Evolutionary conservation across 805 yeast genomes (phyloP), one percentile per base, ranked within the genome.

Genomic region (Metschnikowia kunwiensis): DNA sequence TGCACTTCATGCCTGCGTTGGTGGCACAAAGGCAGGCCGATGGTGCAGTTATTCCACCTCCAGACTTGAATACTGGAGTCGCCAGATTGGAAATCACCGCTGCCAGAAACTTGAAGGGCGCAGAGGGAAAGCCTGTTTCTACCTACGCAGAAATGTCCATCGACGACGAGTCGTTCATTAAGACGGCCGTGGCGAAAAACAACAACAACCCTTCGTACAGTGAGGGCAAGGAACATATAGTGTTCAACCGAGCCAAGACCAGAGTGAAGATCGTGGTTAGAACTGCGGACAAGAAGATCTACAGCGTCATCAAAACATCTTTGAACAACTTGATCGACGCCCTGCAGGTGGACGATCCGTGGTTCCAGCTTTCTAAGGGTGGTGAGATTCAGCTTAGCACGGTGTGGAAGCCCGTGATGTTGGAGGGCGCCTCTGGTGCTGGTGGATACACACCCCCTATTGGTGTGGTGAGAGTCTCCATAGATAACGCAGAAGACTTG

Each of bases 11-110:
- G 72, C 93, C 95, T 26, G 81, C 93, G 10, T 63, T 87, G 43
- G 70, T 77, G 62, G 70, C 77, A 39, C 60, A 69, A 49, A 65
- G 75, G 43, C 71, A 75, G 40, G 81, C 86, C 3, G 96, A 87
- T 60, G 96, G 96, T 33, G 81, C 89, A 2, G 70, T 75, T 36
- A 81, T 79, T 47, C 87, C 94, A 31, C 85, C 94, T 30, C 96
- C 96, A 29, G 96, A 87, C 47, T 76, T 86, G 57, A 91, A 91
- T 63, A 87, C 97, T 11, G 99, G 99, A 72, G 80, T 94, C 50
- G 78, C 82, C 14, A 73, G 80, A 51, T 64, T 91, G 48, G 82
- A 80, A 42, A 61, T 86, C 31, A 55, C 67, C 20, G 84, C 78
- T 48, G 82, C 84, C 17, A 77, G 86, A 63, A 76, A 70, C 38